These are phyloP conservation scores for Prunus mira DNA, from an alignment of 306 rosid genomes.

Conservation along the genomic window DNA sequence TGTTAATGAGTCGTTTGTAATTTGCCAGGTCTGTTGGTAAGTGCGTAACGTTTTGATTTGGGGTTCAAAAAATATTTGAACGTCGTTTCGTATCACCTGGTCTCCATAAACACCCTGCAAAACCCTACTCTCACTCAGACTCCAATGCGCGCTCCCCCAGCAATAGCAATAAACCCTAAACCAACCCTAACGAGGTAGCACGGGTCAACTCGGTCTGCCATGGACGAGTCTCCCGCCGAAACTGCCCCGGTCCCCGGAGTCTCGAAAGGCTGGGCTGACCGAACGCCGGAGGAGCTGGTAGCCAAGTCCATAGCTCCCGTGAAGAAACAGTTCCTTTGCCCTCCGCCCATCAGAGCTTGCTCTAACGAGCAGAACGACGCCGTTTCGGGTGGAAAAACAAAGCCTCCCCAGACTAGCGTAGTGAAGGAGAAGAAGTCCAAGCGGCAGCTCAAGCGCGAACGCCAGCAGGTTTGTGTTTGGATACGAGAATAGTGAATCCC, in stretches of 20 bases:
- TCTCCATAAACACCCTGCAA: background rate
- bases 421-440: conserved; percentile 84
- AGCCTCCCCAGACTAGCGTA: conserved; percentile 29
- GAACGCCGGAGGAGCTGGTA: conserved; percentile 64
- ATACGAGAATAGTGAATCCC: background rate
- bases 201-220: conserved; percentile 21
- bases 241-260: background rate
- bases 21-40: too few relatives aligned
- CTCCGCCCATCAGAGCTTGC: conserved; percentile 51
- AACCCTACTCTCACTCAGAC: conserved; percentile 2
- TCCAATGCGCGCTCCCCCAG: background rate
- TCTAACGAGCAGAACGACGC: conserved; percentile 21
- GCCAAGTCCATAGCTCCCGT: conserved; percentile 81
- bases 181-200: conserved; percentile 1
- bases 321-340: conserved; percentile 56
- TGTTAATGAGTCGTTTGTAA: too few relatives aligned
- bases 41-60: too few relatives aligned
- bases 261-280: conserved; percentile 12
- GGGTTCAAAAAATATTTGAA: background rate
- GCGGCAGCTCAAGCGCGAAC: conserved; percentile 96
- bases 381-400: conserved; percentile 28
- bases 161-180: background rate
- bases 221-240: conserved; percentile 31
- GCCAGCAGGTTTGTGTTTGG: conserved; percentile 52
- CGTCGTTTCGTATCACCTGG: background rate